Evolutionary conservation across 2,329 filamentous ascomycete species (phyloP).

Genomic region (Acephala macrosclerotiorum): DNA sequence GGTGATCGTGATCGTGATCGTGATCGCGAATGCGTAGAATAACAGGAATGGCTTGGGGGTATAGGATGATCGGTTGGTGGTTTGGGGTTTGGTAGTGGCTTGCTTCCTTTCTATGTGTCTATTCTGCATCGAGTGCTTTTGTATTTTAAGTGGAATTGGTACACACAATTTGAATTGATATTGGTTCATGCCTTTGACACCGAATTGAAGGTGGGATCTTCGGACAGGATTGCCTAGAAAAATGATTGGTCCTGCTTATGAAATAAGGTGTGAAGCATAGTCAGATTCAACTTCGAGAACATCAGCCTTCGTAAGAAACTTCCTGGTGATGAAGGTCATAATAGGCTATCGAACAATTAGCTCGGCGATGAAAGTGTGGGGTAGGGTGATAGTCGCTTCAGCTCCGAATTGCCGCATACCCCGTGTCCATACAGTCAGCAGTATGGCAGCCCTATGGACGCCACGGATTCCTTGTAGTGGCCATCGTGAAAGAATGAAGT

Average conservation of each 20-base stretch:
- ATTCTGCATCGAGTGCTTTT: slow-evolving; percentile 7
- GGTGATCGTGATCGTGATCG: background rate
- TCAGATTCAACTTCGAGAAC: too few species aligned
- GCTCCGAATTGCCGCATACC: background rate
- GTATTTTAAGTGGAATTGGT: slow-evolving; percentile 5
- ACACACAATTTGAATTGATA: background rate
- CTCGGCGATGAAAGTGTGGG: background rate
- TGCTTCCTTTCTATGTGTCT: slow-evolving; percentile 7
- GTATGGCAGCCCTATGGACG: background rate
- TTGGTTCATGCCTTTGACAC: background rate
- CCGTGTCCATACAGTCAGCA: background rate
- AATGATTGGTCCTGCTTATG: background rate
- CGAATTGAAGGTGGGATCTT: too few species aligned
- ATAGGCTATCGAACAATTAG: background rate
- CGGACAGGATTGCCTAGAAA: too few species aligned
- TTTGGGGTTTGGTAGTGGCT: background rate
- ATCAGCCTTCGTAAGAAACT: background rate
- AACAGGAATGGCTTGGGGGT: background rate
- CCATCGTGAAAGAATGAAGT: background rate
- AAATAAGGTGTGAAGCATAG: too few species aligned
- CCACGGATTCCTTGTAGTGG: background rate
- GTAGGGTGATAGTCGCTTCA: background rate
- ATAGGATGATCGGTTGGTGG: background rate
- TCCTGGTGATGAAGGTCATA: background rate
- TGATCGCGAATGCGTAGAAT: background rate